Evolutionary conservation across 1,284 basidiomycete genomes (phyloP).

Genomic region (Cryptococcus deneoformans): DNA sequence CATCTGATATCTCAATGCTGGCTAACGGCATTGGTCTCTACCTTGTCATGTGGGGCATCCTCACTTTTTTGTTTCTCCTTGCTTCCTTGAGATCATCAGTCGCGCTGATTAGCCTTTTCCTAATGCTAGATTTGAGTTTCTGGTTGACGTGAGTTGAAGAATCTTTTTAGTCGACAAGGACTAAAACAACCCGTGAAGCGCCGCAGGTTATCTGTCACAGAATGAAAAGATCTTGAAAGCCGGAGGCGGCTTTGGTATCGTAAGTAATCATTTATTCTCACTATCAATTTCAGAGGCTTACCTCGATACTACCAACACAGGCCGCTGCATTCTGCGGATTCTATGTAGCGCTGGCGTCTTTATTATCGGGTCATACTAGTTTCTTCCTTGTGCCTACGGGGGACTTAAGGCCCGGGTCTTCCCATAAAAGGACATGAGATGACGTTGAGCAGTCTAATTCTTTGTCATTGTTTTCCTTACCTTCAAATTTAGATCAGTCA

Average conservation of each 20-base stretch:
- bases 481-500: too few relatives aligned
- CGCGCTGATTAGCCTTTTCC: constrained; percentile 65
- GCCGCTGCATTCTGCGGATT: too few relatives aligned
- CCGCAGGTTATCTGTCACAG: background rate
- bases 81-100: constrained; percentile 65
- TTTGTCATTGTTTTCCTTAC: too few relatives aligned
- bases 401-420: too few relatives aligned
- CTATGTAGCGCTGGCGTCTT: too few relatives aligned
- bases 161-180: background rate
- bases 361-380: too few relatives aligned
- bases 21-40: constrained; percentile 50
- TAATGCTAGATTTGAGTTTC: constrained; percentile 62
- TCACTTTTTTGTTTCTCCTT: constrained; percentile 49
- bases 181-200: background rate
- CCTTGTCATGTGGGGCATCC: constrained; percentile 45
- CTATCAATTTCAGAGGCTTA: too few relatives aligned
- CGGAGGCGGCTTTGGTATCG: background rate
- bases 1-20: constrained; percentile 50
- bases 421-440: too few relatives aligned
- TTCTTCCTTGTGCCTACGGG: too few relatives aligned
- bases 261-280: background rate
- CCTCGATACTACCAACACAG: too few relatives aligned
- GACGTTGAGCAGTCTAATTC: too few relatives aligned
- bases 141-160: constrained; percentile 45
- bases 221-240: background rate